phyloP scores from a whole-genome alignment of 208 protist genomes.

The Willaertia magna region DNA sequence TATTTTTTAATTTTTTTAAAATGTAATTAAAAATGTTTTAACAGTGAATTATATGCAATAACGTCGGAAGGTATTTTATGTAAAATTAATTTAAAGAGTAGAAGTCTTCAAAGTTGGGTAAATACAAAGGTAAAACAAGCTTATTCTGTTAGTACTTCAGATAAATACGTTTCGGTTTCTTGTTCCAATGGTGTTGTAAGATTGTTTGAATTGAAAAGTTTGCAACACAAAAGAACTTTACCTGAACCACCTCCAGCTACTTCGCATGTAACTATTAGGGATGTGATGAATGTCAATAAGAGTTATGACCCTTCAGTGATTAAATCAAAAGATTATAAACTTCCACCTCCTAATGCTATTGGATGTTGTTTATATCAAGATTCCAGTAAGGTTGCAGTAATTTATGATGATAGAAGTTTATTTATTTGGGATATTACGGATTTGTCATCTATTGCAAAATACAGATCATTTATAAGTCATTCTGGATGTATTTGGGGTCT shows the following conservation, averaged over 20 bases:
- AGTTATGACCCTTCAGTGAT: not conserved
- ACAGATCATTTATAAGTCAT: conserved; percentile 13
- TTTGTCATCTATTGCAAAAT: conserved; percentile 10
- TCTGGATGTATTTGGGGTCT: conserved; percentile 23
- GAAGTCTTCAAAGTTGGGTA: conserved; percentile 27
- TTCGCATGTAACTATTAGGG: not conserved
- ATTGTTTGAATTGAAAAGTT: conserved; percentile 19
- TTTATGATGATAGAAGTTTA: conserved; percentile 22
- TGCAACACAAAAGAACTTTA: conserved; percentile 24
- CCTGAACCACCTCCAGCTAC: conserved; percentile 19
- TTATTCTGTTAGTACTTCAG: not conserved
- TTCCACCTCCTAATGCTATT: not conserved
- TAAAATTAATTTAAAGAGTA: not conserved
- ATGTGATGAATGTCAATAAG: not conserved
- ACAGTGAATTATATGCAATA: not conserved
- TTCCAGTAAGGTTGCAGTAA: conserved; percentile 2
- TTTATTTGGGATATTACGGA: conserved; percentile 25
- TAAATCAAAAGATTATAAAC: too few relatives aligned
- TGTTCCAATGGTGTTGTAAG: conserved; percentile 20
- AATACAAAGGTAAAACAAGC: not conserved
- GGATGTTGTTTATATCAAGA: not conserved
- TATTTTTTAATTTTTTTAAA: not conserved
- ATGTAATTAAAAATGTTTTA: too few relatives aligned
- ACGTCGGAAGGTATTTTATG: not conserved
- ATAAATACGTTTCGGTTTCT: conserved; percentile 13